Percentiles rank a stretch among this genome's conserved stretches.
Conservation (phyloP, 176 grass and related monocot species). For the Avena insularis region DNA sequence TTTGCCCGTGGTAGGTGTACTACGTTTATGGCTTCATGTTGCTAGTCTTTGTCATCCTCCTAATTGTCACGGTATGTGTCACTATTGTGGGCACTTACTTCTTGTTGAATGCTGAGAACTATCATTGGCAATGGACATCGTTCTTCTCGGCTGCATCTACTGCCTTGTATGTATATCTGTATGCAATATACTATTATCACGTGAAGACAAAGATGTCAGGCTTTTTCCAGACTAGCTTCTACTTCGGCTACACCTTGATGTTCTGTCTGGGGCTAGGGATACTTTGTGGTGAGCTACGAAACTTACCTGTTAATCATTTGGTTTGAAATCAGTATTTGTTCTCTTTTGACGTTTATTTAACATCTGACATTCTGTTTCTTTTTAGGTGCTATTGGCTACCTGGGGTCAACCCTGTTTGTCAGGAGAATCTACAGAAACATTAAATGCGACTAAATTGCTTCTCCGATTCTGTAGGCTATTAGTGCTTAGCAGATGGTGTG, state of each 20-base stretch:
- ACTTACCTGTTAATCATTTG: constrained; percentile 20
- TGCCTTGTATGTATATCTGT: constrained; percentile 88
- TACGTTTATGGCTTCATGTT: constrained; percentile 99
- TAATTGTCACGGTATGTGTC: constrained; percentile 95
- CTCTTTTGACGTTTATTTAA: not conserved
- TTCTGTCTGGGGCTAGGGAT: constrained; percentile 95
- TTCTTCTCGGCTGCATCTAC: constrained; percentile 99
- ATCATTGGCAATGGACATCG: constrained; percentile 99
- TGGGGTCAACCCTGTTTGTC: constrained; percentile 91
- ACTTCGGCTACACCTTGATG: constrained; percentile 98
- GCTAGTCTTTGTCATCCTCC: constrained; percentile 94
- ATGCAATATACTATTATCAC: constrained; percentile 94
- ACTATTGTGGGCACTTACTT: constrained; percentile 99
- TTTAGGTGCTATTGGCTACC: constrained; percentile 95
- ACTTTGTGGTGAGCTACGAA: constrained; percentile 81
- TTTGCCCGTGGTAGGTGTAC: constrained; percentile 68
- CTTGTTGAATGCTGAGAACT: constrained; percentile 97
- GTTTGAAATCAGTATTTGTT: not conserved
- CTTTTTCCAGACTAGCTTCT: constrained; percentile 99
- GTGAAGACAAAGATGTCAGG: constrained; percentile 99
- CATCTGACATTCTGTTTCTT: constrained; percentile 7
- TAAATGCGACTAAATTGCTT: constrained; percentile 88
- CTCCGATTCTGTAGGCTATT: constrained; percentile 35
- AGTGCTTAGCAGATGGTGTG: constrained; percentile 40
- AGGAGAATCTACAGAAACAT: constrained; percentile 99